phyloP scores from a whole-genome alignment of 2,329 filamentous ascomycete species.

The Scedosporium minutisporum region DNA sequence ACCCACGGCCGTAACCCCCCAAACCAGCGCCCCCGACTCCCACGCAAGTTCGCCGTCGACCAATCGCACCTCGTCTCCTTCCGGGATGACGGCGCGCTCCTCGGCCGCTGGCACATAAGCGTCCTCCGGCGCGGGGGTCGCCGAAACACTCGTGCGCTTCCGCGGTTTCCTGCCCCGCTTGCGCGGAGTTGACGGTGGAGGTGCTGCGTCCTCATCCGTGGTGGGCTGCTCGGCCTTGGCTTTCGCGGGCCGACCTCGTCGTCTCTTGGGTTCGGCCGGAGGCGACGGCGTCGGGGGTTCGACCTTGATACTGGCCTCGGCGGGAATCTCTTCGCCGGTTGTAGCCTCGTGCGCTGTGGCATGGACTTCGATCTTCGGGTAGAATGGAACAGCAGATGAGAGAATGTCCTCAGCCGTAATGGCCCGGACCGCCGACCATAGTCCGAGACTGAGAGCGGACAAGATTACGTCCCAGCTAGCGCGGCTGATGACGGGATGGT shows the following conservation, averaged over 20 bases:
- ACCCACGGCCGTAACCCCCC: constrained; percentile 32
- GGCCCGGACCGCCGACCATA: constrained; percentile 47
- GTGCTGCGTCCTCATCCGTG: background rate
- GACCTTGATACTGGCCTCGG: constrained; percentile 30
- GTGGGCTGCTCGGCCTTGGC: background rate
- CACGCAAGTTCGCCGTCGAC: constrained; percentile 29
- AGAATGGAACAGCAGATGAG: constrained; percentile 23
- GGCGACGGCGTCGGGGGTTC: background rate
- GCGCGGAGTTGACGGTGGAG: background rate
- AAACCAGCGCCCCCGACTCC: constrained; percentile 36
- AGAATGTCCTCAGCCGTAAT: constrained; percentile 42
- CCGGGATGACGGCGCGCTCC: constrained; percentile 19
- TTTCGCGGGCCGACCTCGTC: background rate
- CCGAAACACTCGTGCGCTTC: background rate
- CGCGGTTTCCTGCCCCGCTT: background rate
- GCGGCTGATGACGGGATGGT: constrained; percentile 48
- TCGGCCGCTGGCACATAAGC: constrained; percentile 27
- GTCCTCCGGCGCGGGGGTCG: constrained; percentile 15
- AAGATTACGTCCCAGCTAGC: constrained; percentile 51
- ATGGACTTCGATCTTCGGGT: background rate
- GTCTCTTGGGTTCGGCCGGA: background rate
- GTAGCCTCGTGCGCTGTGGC: constrained; percentile 27
- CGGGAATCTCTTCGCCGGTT: constrained; percentile 25
- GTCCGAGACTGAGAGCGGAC: constrained; percentile 39
- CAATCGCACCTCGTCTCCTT: constrained; percentile 31